Percentiles rank a stretch among this genome's conserved stretches.
These are phyloP conservation scores for Blakeslea trispora DNA, from an alignment of 371 early-diverging fungal genomes.

Conservation along the genomic window DNA sequence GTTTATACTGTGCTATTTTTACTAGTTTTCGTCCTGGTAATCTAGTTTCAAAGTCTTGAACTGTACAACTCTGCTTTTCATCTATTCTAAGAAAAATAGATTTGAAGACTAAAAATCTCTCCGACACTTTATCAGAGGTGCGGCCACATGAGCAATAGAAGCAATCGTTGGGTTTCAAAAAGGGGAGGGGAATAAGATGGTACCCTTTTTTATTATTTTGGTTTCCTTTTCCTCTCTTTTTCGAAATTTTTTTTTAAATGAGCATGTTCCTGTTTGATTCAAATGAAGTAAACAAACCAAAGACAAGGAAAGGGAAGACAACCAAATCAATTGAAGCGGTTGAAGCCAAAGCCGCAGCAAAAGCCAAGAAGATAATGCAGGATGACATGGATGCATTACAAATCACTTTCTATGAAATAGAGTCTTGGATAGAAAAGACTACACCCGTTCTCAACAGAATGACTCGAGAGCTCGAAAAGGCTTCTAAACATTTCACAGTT, in stretches of 20 bases:
- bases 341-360: conserved; percentile 36
- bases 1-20: too few species aligned
- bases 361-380: conserved; percentile 41
- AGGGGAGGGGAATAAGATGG: too few species aligned
- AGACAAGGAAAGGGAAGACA: conserved; percentile 4
- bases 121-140: background rate
- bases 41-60: too few species aligned
- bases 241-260: background rate
- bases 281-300: conserved; percentile 5
- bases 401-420: conserved; percentile 55
- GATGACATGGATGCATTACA: conserved; percentile 51
- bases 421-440: conserved; percentile 55
- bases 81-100: too few species aligned
- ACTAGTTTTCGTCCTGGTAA: too few species aligned
- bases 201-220: background rate
- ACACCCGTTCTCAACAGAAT: conserved; percentile 44
- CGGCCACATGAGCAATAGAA: too few species aligned
- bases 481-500: conserved; percentile 42
- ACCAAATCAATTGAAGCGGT: conserved; percentile 7
- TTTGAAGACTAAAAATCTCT: background rate
- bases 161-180: too few species aligned
- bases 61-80: background rate
- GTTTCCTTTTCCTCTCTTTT: background rate
- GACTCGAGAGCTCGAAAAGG: conserved; percentile 53
- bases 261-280: conserved; percentile 20